Percentiles rank a stretch among this genome's conserved stretches.
phyloP scores from a whole-genome alignment of 352 stramenopile genomes.

The Pythium volutum region DNA sequence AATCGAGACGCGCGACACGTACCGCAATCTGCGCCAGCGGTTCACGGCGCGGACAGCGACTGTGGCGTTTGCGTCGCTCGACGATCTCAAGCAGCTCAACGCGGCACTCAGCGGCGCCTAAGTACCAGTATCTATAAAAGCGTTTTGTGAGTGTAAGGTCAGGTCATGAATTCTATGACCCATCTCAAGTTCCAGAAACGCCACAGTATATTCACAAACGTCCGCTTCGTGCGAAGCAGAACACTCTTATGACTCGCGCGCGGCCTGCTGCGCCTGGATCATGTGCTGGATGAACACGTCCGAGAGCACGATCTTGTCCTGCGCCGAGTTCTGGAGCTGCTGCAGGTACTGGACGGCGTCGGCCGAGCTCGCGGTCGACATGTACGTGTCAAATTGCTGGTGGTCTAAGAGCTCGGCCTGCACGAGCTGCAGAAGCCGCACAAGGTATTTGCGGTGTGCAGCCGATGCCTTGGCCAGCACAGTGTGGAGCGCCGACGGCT shows the following conservation, averaged over 20 bases:
- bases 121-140: constrained; percentile 7
- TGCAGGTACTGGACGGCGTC: constrained; percentile 85
- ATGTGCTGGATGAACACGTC: constrained; percentile 85
- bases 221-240: neutral
- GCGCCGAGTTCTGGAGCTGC: constrained; percentile 80
- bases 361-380: constrained; percentile 69
- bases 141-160: neutral
- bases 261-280: constrained; percentile 74
- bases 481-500: constrained; percentile 58
- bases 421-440: constrained; percentile 62
- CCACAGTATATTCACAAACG: neutral
- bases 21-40: constrained; percentile 48
- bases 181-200: too few relatives aligned
- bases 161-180: too few relatives aligned
- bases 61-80: constrained; percentile 44
- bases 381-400: constrained; percentile 73
- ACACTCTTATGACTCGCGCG: constrained; percentile 60
- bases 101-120: constrained; percentile 10
- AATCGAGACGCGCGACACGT: constrained; percentile 42
- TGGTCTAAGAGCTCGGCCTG: constrained; percentile 71
- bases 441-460: constrained; percentile 70
- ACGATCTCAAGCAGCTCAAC: constrained; percentile 54
- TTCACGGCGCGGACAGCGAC: constrained; percentile 46
- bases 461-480: constrained; percentile 59
- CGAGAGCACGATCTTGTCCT: constrained; percentile 87